Evolutionary conservation across 2,329 filamentous ascomycete genomes (phyloP), one percentile per base, ranked within the genome.

Genomic region (Fonsecaea nubica): DNA sequence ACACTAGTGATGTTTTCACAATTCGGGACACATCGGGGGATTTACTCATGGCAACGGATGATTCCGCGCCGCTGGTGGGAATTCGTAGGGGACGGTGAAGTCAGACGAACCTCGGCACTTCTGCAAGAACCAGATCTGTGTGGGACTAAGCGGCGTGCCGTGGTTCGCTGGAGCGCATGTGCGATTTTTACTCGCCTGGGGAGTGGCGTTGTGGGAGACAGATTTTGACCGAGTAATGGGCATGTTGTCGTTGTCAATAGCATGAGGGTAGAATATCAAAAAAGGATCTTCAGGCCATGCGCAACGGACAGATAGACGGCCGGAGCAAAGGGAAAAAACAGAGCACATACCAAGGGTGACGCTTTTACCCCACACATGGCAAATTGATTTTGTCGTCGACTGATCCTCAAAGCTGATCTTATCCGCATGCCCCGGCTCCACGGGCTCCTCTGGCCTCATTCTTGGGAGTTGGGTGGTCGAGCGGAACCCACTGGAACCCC

Each of bases 391-490:
- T 48, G 58, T n/a, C 48, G 57, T 59, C 57, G 32, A 59, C 57
- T 59, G 57, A 59, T 52, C 40, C 21, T 61, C 53, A 48, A 25
- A 38, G 58, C 58, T 61, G n/a, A 61, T 61, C 33, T 38, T 35
- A 53, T 48, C 58, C 58, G 53, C 58, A 52, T 53, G 18, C 58
- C 58, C 58, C 58, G 45, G 58, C 45, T 61, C 58, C 18, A 48
- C 15, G 25, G 56, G 38, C 56, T 12, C 10, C 13, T n/a, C 18
- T 30, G 38, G 36, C 8, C 42, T 33, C 40, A 42, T 42, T 42
- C 40, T n/a, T 50, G 45, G 45, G 45, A 18, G 21, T 61, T n/a
- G 58, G 35, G 42, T 48, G 57, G 38, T 9, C 25, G 10, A 30
- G 15, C 57, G 57, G 57, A 59, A 45, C 30, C 58, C 36, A 53